Conservation (phyloP, 257 asterid genomes). For the Dorcoceras hygrometricum region DNA sequence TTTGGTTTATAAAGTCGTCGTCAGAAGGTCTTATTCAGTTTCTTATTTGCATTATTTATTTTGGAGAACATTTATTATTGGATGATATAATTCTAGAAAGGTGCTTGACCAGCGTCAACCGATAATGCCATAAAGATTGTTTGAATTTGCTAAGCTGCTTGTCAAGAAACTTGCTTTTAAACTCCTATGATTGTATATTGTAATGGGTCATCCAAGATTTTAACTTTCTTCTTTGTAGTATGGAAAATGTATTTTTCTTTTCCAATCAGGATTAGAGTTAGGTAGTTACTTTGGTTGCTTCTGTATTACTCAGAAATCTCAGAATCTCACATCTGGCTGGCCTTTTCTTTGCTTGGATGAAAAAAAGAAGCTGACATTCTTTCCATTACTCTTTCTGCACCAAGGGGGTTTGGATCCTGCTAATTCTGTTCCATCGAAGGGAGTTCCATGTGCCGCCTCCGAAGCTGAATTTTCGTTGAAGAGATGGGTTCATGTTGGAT, state of each 20-base stretch:
- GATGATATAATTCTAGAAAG: background rate
- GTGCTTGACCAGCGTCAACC: constrained; percentile 6
- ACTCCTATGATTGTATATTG: constrained; percentile 6
- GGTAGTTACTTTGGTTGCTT: constrained; percentile 20
- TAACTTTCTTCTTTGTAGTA: background rate
- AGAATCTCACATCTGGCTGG: constrained; percentile 34
- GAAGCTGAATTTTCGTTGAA: constrained; percentile 50
- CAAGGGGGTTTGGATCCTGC: constrained; percentile 47
- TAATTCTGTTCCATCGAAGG: constrained; percentile 32
- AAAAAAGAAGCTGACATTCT: constrained; percentile 51
- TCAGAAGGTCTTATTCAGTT: constrained; percentile 4
- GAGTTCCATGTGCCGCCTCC: constrained; percentile 39
- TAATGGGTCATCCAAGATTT: constrained; percentile 6
- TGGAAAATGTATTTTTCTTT: constrained; percentile 11
- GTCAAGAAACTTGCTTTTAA: constrained; percentile 5
- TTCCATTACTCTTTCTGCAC: constrained; percentile 45
- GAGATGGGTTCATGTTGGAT: constrained; percentile 92
- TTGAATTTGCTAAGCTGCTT: constrained; percentile 18
- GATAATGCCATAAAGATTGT: constrained; percentile 1
- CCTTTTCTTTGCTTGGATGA: constrained; percentile 78
- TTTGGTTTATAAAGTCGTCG: constrained; percentile 12
- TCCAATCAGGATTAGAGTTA: background rate
- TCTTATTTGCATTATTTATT: constrained; percentile 3
- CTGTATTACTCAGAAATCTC: constrained; percentile 49
- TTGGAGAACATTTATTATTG: constrained; percentile 10